Evolutionary conservation across 768 basidiomycete genomes (phyloP), one percentile per base, ranked within the genome.

Genomic region (Lentinus brumalis): DNA sequence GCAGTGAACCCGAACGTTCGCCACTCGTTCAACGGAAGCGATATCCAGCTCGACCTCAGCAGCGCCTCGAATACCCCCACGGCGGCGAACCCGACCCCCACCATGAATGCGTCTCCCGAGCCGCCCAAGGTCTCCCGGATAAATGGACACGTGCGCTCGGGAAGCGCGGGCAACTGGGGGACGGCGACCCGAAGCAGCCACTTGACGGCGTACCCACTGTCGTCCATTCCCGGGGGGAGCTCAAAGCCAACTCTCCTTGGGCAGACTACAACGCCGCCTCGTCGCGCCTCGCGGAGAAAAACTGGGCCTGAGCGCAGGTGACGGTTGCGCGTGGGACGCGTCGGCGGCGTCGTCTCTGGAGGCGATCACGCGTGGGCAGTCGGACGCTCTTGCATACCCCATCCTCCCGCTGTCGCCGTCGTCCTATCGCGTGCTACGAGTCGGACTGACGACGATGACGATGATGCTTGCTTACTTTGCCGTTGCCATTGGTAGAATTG

Each of bases 161-260:
- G 91, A 49, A 92, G 90, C 71, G 88, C 87, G 30, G 89, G 89
- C 35, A 92, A 91, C 70, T 92, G 91, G 91, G 87, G 79, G 45
- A 84, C 75, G 67, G 78, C 89, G 66, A 71, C 83, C 30, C 81
- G 77, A 70, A 82, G 75, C 68, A 80, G 80, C 69, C 70, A 83
- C 41, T 84, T 84, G 66, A 61, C 66, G 29, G 69, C 71, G 15
- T 72, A 73, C 53, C 78, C 85, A 12, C 82, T 84, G 59, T 78
- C 81, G 41, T 76, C 86, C 8, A 86, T 84, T 68, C 82, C 84
- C 4, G 83, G 80, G 31, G 82, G 63, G 86, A 87, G 60, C 78
- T 77, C 66, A 83, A 81, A 70, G 74, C 76, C 56, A 83, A 80
- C 70, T 80, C 81, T 7, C 83, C 86, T 21, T 90, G 88, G 88